Percentiles rank a stretch among this genome's conserved stretches.
Evolutionary conservation across 495 filamentous ascomycete genomes (phyloP).

Genomic region (Xylaria bambusicola): DNA sequence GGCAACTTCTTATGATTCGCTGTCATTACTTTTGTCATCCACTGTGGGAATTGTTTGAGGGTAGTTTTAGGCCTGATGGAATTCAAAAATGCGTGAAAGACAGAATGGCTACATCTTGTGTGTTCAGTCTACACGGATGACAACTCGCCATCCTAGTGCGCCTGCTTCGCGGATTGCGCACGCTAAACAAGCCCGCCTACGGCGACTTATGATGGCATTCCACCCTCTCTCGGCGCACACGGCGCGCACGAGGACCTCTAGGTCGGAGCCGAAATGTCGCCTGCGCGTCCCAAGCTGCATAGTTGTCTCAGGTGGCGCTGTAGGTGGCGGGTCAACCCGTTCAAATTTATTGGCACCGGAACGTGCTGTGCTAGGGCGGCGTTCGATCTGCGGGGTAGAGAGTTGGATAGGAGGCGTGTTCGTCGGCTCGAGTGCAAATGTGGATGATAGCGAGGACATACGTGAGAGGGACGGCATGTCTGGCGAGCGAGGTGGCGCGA

Average conservation of each 20-base stretch:
- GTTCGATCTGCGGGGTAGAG: slow-evolving; percentile 23
- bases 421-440: slow-evolving; percentile 30
- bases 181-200: slow-evolving; percentile 62
- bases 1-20: background rate
- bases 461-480: slow-evolving; percentile 34
- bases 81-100: no score
- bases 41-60: background rate
- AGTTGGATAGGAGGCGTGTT: slow-evolving; percentile 23
- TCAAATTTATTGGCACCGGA: slow-evolving; percentile 29
- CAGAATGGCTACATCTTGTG: background rate
- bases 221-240: slow-evolving; percentile 69
- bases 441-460: slow-evolving; percentile 35
- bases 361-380: slow-evolving; percentile 31
- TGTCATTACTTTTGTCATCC: background rate
- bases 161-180: slow-evolving; percentile 72
- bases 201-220: slow-evolving; percentile 67
- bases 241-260: slow-evolving; percentile 67
- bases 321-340: slow-evolving; percentile 34
- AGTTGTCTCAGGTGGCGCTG: slow-evolving; percentile 39
- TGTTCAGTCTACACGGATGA: slow-evolving; percentile 60
- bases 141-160: slow-evolving; percentile 64
- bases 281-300: slow-evolving; percentile 53
- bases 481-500: slow-evolving; percentile 39
- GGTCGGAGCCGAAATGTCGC: slow-evolving; percentile 55
- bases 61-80: background rate